Base-by-base conservation (phyloP, 768 basidiomycete genomes). In the Psilocybe cyanescens region DNA sequence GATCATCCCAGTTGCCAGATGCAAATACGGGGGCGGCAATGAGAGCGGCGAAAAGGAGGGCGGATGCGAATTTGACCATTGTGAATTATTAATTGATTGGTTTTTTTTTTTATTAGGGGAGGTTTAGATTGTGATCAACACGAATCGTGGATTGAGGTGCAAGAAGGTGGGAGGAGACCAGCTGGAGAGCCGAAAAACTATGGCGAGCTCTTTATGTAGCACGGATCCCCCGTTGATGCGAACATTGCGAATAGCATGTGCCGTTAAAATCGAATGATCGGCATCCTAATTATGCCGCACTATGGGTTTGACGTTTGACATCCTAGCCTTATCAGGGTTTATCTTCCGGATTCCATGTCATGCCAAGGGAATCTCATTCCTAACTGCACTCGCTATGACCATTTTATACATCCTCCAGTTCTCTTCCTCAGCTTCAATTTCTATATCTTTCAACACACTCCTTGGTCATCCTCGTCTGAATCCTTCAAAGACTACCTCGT, bases 21-120 rank as follows among this genome's bases (percentile, higher is more conserved):
- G 67, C 67, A 28, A 67, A 45, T 35, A 61, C 64, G 41, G 67
- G 64, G 47, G 61, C 61, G 35, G 62, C 60, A 11, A 67, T 24
- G 51, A 67, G 62, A 29, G 64, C 59, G 31, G 59, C 57, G 50
- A 60, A 49, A 28, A 61, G 16, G 46, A 64, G n/a, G 16, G 64
- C 59, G 24, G 64, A 44, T 17, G 60, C 39, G 50, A 63, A 56
- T 60, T 63, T 65, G 46, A 67, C 67, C 67, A 67, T 67, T 60
- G 28, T 61, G 57, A 49, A 8, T 46, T 47, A 28, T 47, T 14
- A 30, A 19, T 14, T 50, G 30, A 16, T 30, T 17, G 31, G 57
- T 28, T 52, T 41, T 56, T 52, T 41, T 56, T 35, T 39, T 39
- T 39, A 39, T 39, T 39, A 17, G 41, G 47, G 47, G 24, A 37